Evolutionary conservation across 108 stramenopile genomes (phyloP), one percentile per base, ranked within the genome.

Genomic region (Discostella stelligeroides): DNA sequence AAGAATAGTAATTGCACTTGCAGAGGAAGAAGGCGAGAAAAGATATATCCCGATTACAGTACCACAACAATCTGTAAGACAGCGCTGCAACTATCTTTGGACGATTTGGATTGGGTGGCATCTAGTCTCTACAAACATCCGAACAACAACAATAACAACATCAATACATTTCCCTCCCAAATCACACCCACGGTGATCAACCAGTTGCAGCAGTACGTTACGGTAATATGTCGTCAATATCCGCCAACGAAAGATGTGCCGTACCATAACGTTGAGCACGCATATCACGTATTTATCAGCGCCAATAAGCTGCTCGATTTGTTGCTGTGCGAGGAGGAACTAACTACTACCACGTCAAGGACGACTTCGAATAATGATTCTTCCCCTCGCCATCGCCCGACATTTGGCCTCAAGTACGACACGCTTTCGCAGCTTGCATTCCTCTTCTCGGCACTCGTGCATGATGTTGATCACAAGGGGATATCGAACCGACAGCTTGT

Each of bases 231-330:
- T 20, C 30, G 38, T 1, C 53, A 69, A 11, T 91, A 88, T 46
- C 47, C 66, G 13, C 48, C 67, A 17, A 2, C 43, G 7, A 17
- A 45, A 13, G 15, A 45, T n/a, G 80, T 82, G 0, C 82, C 79
- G n/a, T 91, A 88, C 59, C 87, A 88, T 74, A 85, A 84, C 60
- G 71, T 80, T n/a, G 80, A 86, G 49, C 91, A 92, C 62, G 82
- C 81, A 29, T 88, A 86, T 63, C 91, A 92, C 64, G 91, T 92
- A 18, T 80, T 80, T 18, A 62, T 88, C 7, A 78, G 72, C 21
- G 77, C 78, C n/a, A 87, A 87, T 66, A 88, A 88, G 56, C 54
- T 89, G 11, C 47, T 89, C 55, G 92, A 94, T 66, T 76, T 94
- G 85, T 80, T 91, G 61, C 70, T 88, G 1, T 54, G 69, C 43